A percentile compares a stretch with the other conserved stretches of the same genome.
phyloP scores from a whole-genome alignment of 257 asterid species.

The Lycium ferocissimum region DNA sequence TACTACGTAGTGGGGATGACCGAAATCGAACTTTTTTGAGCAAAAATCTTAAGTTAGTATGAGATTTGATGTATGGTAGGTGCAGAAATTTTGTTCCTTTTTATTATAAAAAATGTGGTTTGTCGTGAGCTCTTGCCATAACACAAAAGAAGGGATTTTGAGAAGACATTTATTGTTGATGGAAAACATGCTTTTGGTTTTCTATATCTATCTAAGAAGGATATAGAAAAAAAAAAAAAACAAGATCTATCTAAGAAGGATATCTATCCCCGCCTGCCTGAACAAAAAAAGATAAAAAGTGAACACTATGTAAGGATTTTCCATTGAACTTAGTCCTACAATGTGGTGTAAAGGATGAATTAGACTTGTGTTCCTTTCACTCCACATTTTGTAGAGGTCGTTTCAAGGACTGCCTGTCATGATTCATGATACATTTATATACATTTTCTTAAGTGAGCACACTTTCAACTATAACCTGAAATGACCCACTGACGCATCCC shows the following conservation, averaged over 20 bases:
- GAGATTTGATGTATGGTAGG: conserved; percentile 2
- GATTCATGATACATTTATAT: neutral
- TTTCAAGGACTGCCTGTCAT: neutral
- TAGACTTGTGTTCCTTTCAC: neutral
- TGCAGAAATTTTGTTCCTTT: neutral
- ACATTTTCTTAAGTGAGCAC: neutral
- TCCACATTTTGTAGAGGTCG: neutral
- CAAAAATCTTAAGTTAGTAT: neutral
- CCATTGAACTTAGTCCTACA: neutral
- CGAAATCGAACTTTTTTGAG: neutral
- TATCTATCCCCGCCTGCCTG: no score
- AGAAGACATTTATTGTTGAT: neutral
- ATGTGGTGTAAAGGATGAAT: neutral
- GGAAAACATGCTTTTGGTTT: neutral
- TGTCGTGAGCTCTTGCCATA: neutral
- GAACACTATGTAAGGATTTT: neutral
- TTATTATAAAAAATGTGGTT: neutral
- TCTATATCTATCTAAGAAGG: neutral
- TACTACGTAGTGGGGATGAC: neutral
- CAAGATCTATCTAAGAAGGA: no score
- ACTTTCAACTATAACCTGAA: neutral
- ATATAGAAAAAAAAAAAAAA: no score
- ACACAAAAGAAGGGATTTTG: neutral
- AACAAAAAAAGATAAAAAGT: no score
- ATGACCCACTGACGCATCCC: neutral